These are phyloP conservation scores for Rhodotorula diobovata DNA, from an alignment of 768 basidiomycete genomes.

Conservation along the genomic window DNA sequence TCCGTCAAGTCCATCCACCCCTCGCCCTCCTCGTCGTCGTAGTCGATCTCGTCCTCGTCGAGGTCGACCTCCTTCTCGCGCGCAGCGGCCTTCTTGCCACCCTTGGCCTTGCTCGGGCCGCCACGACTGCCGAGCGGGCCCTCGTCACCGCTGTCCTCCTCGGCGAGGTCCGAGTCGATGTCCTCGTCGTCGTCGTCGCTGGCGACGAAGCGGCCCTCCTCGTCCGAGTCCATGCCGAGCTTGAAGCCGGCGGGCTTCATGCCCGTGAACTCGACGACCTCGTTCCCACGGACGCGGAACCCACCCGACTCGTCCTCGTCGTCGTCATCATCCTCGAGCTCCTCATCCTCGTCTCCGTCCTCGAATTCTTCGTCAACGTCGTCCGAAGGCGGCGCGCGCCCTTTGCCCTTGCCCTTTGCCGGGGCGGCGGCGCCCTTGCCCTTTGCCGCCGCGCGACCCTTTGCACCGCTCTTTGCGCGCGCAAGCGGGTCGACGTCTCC, in stretches of 20 bases:
- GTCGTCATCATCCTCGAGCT: constrained; percentile 52
- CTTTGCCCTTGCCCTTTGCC: constrained; percentile 23
- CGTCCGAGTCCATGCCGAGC: constrained; percentile 50
- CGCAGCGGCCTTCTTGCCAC: constrained; percentile 45
- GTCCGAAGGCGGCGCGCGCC: constrained; percentile 45
- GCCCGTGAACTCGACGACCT: constrained; percentile 37
- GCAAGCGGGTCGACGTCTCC: constrained; percentile 38
- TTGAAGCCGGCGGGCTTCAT: constrained; percentile 31
- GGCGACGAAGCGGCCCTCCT: constrained; percentile 45
- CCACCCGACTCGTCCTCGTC: constrained; percentile 44
- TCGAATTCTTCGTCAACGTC: constrained; percentile 45
- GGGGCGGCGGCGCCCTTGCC: constrained; percentile 43
- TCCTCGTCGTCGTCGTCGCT: constrained; percentile 73
- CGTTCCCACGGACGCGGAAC: constrained; percentile 43
- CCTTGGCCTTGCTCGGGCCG: constrained; percentile 45
- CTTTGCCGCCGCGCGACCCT: neutral
- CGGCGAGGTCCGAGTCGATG: constrained; percentile 72
- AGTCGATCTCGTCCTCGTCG: constrained; percentile 47
- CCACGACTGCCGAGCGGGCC: neutral
- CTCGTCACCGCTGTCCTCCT: constrained; percentile 59
- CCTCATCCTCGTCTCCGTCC: constrained; percentile 51
- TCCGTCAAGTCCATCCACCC: constrained; percentile 49
- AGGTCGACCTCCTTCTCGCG: constrained; percentile 40
- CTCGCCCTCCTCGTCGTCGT: constrained; percentile 46
- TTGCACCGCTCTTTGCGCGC: no score